phyloP scores from a whole-genome alignment of 1,139 yeast species.

The Entelexis sorbosivorans region DNA sequence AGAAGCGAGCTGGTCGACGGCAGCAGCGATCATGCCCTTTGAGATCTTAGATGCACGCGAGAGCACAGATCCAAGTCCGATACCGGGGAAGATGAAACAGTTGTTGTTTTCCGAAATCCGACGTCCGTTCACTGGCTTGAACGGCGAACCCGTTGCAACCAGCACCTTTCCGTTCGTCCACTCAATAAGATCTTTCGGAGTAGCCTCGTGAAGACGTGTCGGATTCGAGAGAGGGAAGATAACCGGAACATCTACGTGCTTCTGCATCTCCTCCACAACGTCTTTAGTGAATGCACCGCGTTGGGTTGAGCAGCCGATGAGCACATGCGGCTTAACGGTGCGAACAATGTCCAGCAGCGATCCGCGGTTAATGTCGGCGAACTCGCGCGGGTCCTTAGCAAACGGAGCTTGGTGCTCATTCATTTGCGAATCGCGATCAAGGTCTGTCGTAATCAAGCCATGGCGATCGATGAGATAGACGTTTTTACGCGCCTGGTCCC shows the following conservation, averaged over 20 bases:
- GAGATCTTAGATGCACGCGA: slow-evolving; percentile 71
- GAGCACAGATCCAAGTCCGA: slow-evolving; percentile 87
- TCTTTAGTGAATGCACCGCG: slow-evolving; percentile 89
- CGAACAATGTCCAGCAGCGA: slow-evolving; percentile 58
- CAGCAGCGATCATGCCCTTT: slow-evolving; percentile 89
- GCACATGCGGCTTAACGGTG: slow-evolving; percentile 72
- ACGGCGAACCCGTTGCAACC: slow-evolving; percentile 97
- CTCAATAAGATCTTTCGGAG: slow-evolving; percentile 75
- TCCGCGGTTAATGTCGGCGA: slow-evolving; percentile 43
- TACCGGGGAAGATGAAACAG: slow-evolving; percentile 96
- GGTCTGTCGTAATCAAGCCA: slow-evolving; percentile 60
- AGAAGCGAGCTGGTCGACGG: slow-evolving; percentile 78
- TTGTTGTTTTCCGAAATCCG: slow-evolving; percentile 86
- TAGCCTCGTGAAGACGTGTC: slow-evolving; percentile 86
- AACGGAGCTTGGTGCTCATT: slow-evolving; percentile 57
- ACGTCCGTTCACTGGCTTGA: slow-evolving; percentile 75
- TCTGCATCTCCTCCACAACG: slow-evolving; percentile 78
- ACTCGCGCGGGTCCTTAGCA: slow-evolving; percentile 53
- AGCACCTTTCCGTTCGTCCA: slow-evolving; percentile 90
- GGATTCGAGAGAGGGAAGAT: slow-evolving; percentile 95
- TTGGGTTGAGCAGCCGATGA: slow-evolving; percentile 91
- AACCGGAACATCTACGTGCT: slow-evolving; percentile 75
- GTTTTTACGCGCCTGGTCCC: slow-evolving; percentile 51
- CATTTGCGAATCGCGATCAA: slow-evolving; percentile 35
- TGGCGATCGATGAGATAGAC: slow-evolving; percentile 75